Evolutionary conservation across 176 grass and related monocot species (phyloP).

Genomic region (Carex kokanica): DNA sequence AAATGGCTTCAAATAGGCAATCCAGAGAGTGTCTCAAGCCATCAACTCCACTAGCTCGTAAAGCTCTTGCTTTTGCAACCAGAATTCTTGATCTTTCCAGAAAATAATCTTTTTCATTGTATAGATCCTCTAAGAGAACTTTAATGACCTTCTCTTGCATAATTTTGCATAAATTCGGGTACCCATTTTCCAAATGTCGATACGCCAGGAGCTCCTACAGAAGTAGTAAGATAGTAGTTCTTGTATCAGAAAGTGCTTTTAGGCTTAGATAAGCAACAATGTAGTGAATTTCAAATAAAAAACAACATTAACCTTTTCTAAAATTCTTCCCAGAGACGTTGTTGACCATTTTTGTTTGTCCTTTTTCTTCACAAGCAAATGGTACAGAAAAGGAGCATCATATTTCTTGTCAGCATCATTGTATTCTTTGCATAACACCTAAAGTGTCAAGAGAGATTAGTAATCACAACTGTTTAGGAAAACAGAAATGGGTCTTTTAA

Average conservation of each 20-base stretch:
- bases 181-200: constrained; percentile 41
- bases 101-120: constrained; percentile 48
- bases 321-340: constrained; percentile 52
- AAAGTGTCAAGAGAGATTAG: constrained; percentile 24
- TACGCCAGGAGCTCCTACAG: constrained; percentile 64
- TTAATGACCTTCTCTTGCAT: constrained; percentile 61
- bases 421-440: constrained; percentile 55
- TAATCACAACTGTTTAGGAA: constrained; percentile 12
- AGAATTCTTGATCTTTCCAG: constrained; percentile 65
- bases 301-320: constrained; percentile 61
- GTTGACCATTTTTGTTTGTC: constrained; percentile 35
- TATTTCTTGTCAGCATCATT: constrained; percentile 25
- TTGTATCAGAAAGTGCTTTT: neutral
- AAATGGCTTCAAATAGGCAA: constrained; percentile 69
- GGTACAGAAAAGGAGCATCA: constrained; percentile 57
- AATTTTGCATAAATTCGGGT: constrained; percentile 38
- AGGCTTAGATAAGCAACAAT: constrained; percentile 8
- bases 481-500: neutral
- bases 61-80: constrained; percentile 49
- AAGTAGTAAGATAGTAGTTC: neutral
- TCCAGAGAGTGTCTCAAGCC: constrained; percentile 47
- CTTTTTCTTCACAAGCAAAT: constrained; percentile 29
- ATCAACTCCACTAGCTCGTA: constrained; percentile 54
- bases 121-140: constrained; percentile 70
- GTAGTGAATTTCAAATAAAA: constrained; percentile 21